Base-by-base conservation (phyloP, 306 rosid species). In the Prunus campanulata region DNA sequence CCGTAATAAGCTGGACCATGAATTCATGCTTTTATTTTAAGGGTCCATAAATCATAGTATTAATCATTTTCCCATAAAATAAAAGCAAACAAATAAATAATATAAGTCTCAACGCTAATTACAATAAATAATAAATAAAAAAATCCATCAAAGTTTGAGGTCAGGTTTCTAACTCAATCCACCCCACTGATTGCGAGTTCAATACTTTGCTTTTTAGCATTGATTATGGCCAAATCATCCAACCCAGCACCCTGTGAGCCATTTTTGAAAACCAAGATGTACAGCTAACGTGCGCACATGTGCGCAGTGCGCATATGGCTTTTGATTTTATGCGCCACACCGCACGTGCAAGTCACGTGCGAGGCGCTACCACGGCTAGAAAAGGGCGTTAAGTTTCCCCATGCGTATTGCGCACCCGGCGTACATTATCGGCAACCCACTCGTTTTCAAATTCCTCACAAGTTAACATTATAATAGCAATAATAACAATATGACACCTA, bases 131-230 rank as follows among this genome's bases (percentile, higher is more conserved):
- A 60, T 13, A 8, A 2, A 57, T 44, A 56, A 46, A 32, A 39
- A 67, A 54, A 82, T 61, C 66, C 59, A 74, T 54, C 10, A 49
- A 16, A 30, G 29, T 25, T 6, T 56, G 75, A 72, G 82, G 77
- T 74, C 65, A 71, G 54, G 60, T 68, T 83, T 77, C 77, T 65
- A 39, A 15, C 63, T 68, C 81, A 79, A 50, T 39, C 83, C 80
- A 72, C 63, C 80, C 67, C 83, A 75, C 72, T 81, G 78, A 87
- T 81, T 77, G 81, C 78, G 74, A 77, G 76, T 70, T 80, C 74
- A 77, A 78, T 81, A 30, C 75, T 78, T 65, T 30, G 70, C 84
- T 83, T 87, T 77, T 44, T 66, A 47, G 80, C 89, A 81, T 83
- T 80, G 68, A 82, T 80, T 72, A 61, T 71, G 59, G 56, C 54